Base-by-base conservation (phyloP, 2,329 filamentous ascomycete genomes). In the Dactylellina parvicollis region DNA sequence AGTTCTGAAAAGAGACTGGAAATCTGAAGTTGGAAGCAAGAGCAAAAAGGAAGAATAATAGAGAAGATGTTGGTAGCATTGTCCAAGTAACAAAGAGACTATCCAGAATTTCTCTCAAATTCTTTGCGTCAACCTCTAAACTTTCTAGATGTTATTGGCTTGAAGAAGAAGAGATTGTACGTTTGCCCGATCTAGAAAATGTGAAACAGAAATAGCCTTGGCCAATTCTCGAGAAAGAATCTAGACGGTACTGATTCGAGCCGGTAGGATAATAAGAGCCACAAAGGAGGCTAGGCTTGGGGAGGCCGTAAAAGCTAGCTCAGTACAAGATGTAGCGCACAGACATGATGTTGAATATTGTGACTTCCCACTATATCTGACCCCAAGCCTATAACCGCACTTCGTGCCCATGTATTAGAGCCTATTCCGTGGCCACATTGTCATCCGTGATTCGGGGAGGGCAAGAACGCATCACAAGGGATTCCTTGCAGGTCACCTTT, bases 321-420 rank as follows among this genome's bases (percentile, higher is more conserved):
- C 59, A 30, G 24, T 73, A 73, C 69, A 73, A 73, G 60, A 73
- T 73, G 36, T 66, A 73, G 69, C 69, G 60, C 69, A 47, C 69
- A 61, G 69, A 73, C 69, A 73, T 66, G 60, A 73, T 73, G 69
- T 73, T 66, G 69, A 73, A 73, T 66, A 54, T 57, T 36, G 50
- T 73, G 69, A 61, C 69, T 59, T 55, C 56, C 47, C 69, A 73
- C 69, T 66, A 66, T 16, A 73, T 61, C 60, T 66, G 59, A 56
- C 69, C 60, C 69, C 60, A 65, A 66, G 60, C 60, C 69, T 47
- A 42, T n/a, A 30, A 34, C 40, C 10, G 40, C 7, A 46, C 40
- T 46, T 46, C 40, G 16, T 46, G 16, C 40, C 22, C 16, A 46
- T 38, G 12, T 38, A 3, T 5, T 38, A 38, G 16, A 14, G n/a